Evolutionary conservation across 2,329 filamentous ascomycete genomes (phyloP), one percentile per base, ranked within the genome.

Genomic region (Botrytis hyacinthi): DNA sequence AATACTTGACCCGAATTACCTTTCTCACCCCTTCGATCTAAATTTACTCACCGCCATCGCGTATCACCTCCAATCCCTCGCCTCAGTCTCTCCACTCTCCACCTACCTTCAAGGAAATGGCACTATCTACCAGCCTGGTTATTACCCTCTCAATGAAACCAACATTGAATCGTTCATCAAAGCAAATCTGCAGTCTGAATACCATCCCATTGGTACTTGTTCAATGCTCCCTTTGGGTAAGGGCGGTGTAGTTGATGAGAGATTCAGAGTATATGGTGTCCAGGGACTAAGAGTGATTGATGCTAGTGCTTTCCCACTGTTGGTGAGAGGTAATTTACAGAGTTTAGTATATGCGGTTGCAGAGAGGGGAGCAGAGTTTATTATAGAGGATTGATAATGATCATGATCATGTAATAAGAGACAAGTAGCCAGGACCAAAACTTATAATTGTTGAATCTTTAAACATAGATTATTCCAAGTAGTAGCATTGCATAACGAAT

Each of bases 11-110:
- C 81, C 82, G 0, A 80, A 80, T 22, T 84, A 84, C 59, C 79
- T 85, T 32, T 79, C 81, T 7, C 82, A 86, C 71, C 82, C 84
- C 0, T 76, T 83, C 3, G 84, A 86, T 66, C 71, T 82, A 32
- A 54, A 32, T 18, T 26, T 70, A 4, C 71, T 75, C 46, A 51
- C 40, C 9, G 9, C 59, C 20, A 44, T 63, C 42, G 46, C 42
- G 22, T 40, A 35, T 18, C 68, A 66, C 40, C 61, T 60, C 32
- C 62, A 69, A 35, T 48, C 48, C 10, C 62, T 75, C 16, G 51
- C 35, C 18, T 65, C 69, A 10, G 42, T 66, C 20, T 59, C 69
- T n/a, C 69, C 65, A 48, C 42, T 51, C 14, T 65, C 65, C 14
- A n/a, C 35, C 22, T 14, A n/a, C 42, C 35, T 48, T 9, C 60